phyloP scores from a whole-genome alignment of 768 basidiomycete species.

The Termitomyces sp. region DNA sequence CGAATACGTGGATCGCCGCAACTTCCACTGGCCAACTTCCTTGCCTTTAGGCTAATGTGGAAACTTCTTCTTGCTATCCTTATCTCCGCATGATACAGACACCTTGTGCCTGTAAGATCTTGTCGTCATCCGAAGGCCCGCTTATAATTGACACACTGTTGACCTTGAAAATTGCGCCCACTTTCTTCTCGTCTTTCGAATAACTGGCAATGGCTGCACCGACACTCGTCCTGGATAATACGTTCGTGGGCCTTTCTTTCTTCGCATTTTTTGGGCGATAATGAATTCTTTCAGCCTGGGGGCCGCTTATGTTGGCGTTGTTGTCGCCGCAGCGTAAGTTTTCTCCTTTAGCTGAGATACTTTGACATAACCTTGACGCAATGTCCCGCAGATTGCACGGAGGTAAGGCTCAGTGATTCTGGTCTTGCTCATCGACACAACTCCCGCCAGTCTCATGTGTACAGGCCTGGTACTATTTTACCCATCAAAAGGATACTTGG shows the following conservation, averaged over 20 bases:
- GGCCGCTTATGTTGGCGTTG: constrained; percentile 42
- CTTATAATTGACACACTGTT: constrained; percentile 7
- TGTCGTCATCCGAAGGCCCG: constrained; percentile 1
- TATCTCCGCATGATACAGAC: background rate
- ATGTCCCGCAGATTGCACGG: constrained; percentile 37
- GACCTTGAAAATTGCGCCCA: background rate
- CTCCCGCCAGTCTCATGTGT: constrained; percentile 39
- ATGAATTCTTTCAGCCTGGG: constrained; percentile 31
- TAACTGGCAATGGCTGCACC: constrained; percentile 8
- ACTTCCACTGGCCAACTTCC: constrained; percentile 12
- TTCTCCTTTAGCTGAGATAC: background rate
- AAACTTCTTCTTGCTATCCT: constrained; percentile 8
- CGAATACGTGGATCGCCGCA: constrained; percentile 12
- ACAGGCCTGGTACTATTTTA: constrained; percentile 52
- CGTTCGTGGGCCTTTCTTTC: constrained; percentile 10
- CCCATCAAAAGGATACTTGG: constrained; percentile 46
- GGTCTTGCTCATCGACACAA: background rate
- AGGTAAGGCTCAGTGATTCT: constrained; percentile 24
- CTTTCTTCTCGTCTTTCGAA: background rate
- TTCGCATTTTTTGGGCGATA: background rate
- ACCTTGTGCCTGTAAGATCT: constrained; percentile 4
- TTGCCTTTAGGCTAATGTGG: constrained; percentile 6
- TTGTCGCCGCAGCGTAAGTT: constrained; percentile 42
- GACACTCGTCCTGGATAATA: constrained; percentile 14
- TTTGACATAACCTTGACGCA: background rate